Evolutionary conservation across 495 filamentous ascomycete genomes (phyloP).

Genomic region (Neurospora sp.): DNA sequence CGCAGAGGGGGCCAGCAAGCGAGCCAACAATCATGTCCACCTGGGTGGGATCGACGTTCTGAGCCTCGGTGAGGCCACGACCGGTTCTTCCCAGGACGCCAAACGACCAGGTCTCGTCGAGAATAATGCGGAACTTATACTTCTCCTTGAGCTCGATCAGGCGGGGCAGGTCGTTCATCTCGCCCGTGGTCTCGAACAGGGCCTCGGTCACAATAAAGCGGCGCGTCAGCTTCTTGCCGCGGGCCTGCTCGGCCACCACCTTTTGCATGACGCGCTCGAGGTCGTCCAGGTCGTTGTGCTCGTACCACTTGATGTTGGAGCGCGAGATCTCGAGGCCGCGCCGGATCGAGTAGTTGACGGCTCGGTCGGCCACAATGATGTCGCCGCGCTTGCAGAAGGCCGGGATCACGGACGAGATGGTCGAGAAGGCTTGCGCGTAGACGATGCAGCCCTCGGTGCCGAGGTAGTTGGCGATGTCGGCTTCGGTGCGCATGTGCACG

Average conservation of each 20-base stretch:
- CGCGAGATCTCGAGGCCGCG: slow-evolving; percentile 90
- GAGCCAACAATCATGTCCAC: slow-evolving; percentile 96
- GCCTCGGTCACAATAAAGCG: slow-evolving; percentile 96
- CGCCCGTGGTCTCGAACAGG: slow-evolving; percentile 82
- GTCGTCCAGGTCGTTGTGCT: slow-evolving; percentile 94
- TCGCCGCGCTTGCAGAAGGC: slow-evolving; percentile 95
- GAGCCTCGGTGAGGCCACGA: slow-evolving; percentile 84
- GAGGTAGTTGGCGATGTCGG: slow-evolving; percentile 81
- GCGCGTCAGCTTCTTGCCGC: slow-evolving; percentile 73
- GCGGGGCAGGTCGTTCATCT: slow-evolving; percentile 73
- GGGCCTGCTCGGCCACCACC: slow-evolving; percentile 75
- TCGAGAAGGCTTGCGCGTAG: slow-evolving; percentile 91
- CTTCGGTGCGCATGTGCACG: slow-evolving; percentile 94
- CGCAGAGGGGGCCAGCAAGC: slow-evolving; percentile 79
- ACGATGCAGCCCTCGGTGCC: slow-evolving; percentile 83
- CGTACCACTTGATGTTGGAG: slow-evolving; percentile 85
- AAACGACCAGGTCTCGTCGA: slow-evolving; percentile 96
- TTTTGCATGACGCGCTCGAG: slow-evolving; percentile 76
- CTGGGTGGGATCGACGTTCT: slow-evolving; percentile 82
- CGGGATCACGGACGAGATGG: slow-evolving; percentile 88
- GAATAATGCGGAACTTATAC: slow-evolving; percentile 95
- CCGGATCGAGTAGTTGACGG: slow-evolving; percentile 86
- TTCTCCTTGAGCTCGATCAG: slow-evolving; percentile 83
- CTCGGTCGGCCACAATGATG: slow-evolving; percentile 95
- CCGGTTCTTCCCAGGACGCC: slow-evolving; percentile 87